Evolutionary conservation across 2,329 filamentous ascomycete genomes (phyloP).

Genomic region (Dactylellina parvicollis): DNA sequence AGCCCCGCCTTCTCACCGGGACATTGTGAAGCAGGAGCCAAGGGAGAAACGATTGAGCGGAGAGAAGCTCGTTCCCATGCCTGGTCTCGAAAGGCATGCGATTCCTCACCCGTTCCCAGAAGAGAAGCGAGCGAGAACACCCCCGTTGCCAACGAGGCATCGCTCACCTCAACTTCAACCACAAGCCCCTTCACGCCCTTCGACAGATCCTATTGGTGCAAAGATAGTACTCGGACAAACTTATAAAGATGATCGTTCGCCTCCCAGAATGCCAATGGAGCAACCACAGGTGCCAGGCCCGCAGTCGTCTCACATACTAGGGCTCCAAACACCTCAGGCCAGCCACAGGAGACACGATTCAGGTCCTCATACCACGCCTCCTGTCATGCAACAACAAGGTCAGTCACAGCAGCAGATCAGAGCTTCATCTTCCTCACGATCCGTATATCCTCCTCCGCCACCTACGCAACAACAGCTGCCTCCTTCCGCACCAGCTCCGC

Average conservation of each 20-base stretch:
- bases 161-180: conserved; percentile 19
- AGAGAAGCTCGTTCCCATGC: conserved; percentile 42
- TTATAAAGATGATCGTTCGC: conserved; percentile 45
- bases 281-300: conserved; percentile 18
- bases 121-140: conserved; percentile 34
- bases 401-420: conserved; percentile 48
- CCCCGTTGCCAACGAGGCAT: conserved; percentile 20
- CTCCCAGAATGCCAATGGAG: conserved; percentile 41
- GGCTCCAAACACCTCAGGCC: conserved; percentile 34
- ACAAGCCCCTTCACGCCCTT: conserved; percentile 7
- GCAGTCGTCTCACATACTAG: conserved; percentile 29
- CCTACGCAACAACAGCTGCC: conserved; percentile 18
- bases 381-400: conserved; percentile 14
- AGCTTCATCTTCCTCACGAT: conserved; percentile 9
- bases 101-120: conserved; percentile 34
- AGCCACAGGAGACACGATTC: conserved; percentile 51
- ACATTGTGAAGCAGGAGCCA: conserved; percentile 42
- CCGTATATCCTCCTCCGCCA: conserved; percentile 16
- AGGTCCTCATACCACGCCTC: conserved; percentile 16
- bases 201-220: conserved; percentile 17
- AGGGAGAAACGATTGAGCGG: conserved; percentile 33
- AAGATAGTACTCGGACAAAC: conserved; percentile 34
- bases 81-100: conserved; percentile 29
- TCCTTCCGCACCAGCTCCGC: conserved; percentile 2
- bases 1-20: conserved; percentile 27